These are phyloP conservation scores for Macrocybe gigantea DNA, from an alignment of 768 basidiomycete species.

Conservation along the genomic window DNA sequence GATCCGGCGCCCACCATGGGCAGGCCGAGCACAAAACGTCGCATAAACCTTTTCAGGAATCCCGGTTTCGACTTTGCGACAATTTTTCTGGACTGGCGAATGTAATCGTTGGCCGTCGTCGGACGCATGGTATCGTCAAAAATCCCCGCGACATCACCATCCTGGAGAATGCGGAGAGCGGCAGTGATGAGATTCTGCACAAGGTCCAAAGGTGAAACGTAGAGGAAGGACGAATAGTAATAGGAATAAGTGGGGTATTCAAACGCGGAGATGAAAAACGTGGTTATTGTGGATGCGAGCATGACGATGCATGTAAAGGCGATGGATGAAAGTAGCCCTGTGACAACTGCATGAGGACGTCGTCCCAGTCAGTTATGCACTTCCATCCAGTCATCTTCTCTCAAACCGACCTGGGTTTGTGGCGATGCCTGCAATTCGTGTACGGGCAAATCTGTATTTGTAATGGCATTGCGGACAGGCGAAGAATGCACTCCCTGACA, in stretches of 20 bases:
- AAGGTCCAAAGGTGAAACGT: conserved; percentile 50
- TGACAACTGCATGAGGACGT: conserved; percentile 41
- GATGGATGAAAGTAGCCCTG: conserved; percentile 54
- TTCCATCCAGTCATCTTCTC: too few relatives aligned
- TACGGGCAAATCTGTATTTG: conserved; percentile 70
- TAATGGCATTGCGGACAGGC: conserved; percentile 78
- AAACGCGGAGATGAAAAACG: conserved; percentile 56
- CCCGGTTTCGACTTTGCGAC: conserved; percentile 28
- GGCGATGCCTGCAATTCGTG: conserved; percentile 63
- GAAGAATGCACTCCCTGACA: conserved; percentile 66
- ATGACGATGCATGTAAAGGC: conserved; percentile 64
- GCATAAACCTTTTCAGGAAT: conserved; percentile 49
- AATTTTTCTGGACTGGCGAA: conserved; percentile 11
- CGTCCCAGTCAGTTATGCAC: not conserved
- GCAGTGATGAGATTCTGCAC: conserved; percentile 58
- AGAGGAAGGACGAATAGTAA: conserved; percentile 34
- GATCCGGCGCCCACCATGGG: conserved; percentile 76
- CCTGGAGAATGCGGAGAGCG: conserved; percentile 55
- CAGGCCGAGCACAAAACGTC: conserved; percentile 71
- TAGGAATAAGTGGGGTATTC: conserved; percentile 42
- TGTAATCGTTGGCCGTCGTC: conserved; percentile 7
- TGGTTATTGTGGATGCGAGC: conserved; percentile 64
- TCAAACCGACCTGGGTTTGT: conserved; percentile 60
- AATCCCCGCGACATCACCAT: conserved; percentile 40
- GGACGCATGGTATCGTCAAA: conserved; percentile 25